Percentiles rank a stretch among this genome's conserved stretches.
These are phyloP conservation scores for Terana coerulea DNA, from an alignment of 768 basidiomycete species.

Conservation along the genomic window DNA sequence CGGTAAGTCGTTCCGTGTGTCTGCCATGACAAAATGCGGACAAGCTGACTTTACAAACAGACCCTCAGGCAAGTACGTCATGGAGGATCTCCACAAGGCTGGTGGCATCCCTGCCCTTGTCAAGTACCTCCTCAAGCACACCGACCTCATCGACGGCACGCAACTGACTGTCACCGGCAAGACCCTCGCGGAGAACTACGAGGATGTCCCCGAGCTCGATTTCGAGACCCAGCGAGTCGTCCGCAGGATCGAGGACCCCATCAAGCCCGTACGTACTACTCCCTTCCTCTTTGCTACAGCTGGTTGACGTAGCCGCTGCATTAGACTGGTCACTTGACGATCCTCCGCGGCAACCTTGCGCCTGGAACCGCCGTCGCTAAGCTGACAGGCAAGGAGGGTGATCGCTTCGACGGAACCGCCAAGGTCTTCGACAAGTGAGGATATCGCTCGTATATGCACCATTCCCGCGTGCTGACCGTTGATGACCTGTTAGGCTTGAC, in stretches of 20 bases:
- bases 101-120: conserved; percentile 83
- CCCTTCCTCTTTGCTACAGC: neutral
- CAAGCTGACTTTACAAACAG: no score
- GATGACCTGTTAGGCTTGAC: conserved; percentile 42
- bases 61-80: conserved; percentile 83
- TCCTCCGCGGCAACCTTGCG: conserved; percentile 85
- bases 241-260: conserved; percentile 65
- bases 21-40: no score
- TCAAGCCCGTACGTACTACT: conserved; percentile 46
- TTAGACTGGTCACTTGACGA: conserved; percentile 77
- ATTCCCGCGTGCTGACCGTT: neutral
- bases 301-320: neutral
- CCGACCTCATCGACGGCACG: conserved; percentile 74
- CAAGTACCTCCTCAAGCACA: conserved; percentile 78
- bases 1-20: no score
- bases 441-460: neutral
- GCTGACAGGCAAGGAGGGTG: conserved; percentile 90
- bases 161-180: conserved; percentile 90
- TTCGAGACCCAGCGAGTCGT: conserved; percentile 79
- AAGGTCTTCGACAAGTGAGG: conserved; percentile 72
- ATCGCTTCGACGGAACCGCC: conserved; percentile 74
- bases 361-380: conserved; percentile 90
- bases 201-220: conserved; percentile 66
- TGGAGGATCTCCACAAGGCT: conserved; percentile 86
- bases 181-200: conserved; percentile 84